Evolutionary conservation across 129 eudicot genomes (phyloP).

Genomic region (Helichrysum umbraculigerum): DNA sequence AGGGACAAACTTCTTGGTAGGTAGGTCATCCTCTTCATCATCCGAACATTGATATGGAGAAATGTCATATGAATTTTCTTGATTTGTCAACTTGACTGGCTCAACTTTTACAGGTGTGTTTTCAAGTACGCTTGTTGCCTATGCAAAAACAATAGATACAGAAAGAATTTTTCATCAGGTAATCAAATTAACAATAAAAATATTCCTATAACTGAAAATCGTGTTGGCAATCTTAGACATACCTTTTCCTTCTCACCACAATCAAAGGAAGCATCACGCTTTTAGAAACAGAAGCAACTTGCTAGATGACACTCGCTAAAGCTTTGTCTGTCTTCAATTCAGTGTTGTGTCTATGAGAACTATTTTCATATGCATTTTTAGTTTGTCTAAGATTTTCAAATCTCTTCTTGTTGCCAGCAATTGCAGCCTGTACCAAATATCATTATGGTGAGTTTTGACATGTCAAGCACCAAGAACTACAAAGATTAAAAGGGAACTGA

Average conservation of each 20-base stretch:
- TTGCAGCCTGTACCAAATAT: constrained; percentile 43
- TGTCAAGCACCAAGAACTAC: constrained; percentile 11
- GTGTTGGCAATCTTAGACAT: constrained; percentile 5
- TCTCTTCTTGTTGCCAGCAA: constrained; percentile 41
- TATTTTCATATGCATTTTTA: constrained; percentile 33
- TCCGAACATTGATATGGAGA: constrained; percentile 90
- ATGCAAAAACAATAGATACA: constrained; percentile 4
- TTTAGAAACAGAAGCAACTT: constrained; percentile 31
- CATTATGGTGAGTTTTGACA: constrained; percentile 26
- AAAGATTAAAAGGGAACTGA: constrained; percentile 17
- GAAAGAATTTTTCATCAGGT: not conserved
- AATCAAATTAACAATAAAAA: not conserved
- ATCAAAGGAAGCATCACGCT: constrained; percentile 34
- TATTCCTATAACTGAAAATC: not conserved
- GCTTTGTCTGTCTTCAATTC: constrained; percentile 23
- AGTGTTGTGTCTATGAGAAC: constrained; percentile 29
- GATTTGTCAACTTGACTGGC: constrained; percentile 29
- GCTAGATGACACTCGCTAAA: constrained; percentile 26
- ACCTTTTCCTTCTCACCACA: constrained; percentile 48
- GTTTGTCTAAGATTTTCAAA: constrained; percentile 29
- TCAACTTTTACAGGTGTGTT: constrained; percentile 39
- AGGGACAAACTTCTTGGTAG: constrained; percentile 65
- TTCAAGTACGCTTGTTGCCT: constrained; percentile 44
- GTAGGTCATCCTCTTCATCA: constrained; percentile 70
- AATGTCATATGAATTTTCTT: constrained; percentile 75